phyloP scores from a whole-genome alignment of 345 rosid genomes.

The Pistacia vera region DNA sequence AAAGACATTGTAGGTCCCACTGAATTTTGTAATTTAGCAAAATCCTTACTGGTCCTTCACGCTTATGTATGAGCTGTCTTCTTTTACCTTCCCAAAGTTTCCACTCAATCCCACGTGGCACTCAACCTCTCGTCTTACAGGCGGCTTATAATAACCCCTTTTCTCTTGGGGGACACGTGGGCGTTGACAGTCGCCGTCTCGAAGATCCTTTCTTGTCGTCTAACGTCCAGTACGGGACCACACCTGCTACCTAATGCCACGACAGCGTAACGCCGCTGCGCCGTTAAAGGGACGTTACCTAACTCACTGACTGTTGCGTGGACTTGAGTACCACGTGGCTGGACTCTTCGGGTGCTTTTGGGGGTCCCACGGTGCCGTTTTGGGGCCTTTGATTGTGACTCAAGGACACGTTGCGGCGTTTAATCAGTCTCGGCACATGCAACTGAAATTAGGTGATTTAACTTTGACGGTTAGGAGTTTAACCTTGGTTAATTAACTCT shows the following conservation, averaged over 20 bases:
- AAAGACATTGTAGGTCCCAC: neutral
- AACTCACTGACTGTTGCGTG: slow-evolving; percentile 1
- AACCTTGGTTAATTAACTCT: neutral
- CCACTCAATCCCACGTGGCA: slow-evolving; percentile 24
- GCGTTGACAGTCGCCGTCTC: slow-evolving; percentile 22
- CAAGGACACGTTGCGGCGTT: slow-evolving; percentile 21
- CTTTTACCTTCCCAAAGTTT: slow-evolving; percentile 29
- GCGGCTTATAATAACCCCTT: slow-evolving; percentile 12
- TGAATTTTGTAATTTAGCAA: slow-evolving; percentile 13
- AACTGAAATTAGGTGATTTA: neutral
- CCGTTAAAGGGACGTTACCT: slow-evolving; percentile 23
- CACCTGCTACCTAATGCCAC: slow-evolving; percentile 44
- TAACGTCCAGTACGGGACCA: slow-evolving; percentile 15
- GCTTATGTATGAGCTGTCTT: slow-evolving; percentile 27
- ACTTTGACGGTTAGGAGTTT: slow-evolving; percentile 2
- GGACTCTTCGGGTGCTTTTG: slow-evolving; percentile 4
- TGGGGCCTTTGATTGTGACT: slow-evolving; percentile 7
- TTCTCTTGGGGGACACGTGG: slow-evolving; percentile 31
- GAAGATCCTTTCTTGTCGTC: slow-evolving; percentile 45
- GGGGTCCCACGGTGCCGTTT: neutral
- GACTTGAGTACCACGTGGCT: slow-evolving; percentile 34
- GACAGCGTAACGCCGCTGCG: slow-evolving; percentile 38
- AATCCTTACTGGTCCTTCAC: slow-evolving; percentile 13
- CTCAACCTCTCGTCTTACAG: neutral
- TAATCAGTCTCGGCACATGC: slow-evolving; percentile 2